These are phyloP conservation scores for Remersonia thermophila DNA, from an alignment of 2,329 filamentous ascomycete genomes.

Conservation along the genomic window DNA sequence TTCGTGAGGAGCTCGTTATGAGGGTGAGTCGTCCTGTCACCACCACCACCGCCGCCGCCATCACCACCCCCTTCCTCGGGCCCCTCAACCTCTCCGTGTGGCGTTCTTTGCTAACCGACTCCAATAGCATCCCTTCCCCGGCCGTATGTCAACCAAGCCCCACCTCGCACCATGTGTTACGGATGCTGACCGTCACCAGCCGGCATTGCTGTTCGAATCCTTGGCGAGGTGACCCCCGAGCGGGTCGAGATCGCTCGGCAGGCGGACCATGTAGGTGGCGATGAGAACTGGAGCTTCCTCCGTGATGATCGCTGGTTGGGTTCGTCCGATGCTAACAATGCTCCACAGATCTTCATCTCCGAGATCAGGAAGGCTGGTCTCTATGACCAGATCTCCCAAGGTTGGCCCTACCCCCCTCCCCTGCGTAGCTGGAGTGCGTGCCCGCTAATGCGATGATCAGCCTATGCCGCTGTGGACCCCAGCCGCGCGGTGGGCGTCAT, in stretches of 20 bases:
- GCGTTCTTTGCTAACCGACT: conserved; percentile 1
- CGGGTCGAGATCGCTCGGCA: conserved; percentile 67
- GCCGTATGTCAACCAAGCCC: conserved; percentile 7
- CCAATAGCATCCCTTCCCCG: conserved; percentile 20
- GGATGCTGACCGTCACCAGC: conserved; percentile 13
- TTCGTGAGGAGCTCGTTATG: conserved; percentile 15
- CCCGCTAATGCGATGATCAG: conserved; percentile 10
- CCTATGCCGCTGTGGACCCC: conserved; percentile 33
- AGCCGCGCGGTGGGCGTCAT: conserved; percentile 30
- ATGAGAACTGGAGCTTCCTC: too few relatives aligned
- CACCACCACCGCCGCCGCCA: too few relatives aligned
- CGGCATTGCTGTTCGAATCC: conserved; percentile 61
- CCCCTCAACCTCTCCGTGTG: too few relatives aligned
- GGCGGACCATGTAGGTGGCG: conserved; percentile 45
- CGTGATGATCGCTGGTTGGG: not conserved
- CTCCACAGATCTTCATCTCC: conserved; percentile 52
- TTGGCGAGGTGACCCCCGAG: conserved; percentile 74
- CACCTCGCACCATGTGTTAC: too few relatives aligned
- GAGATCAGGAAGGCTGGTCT: conserved; percentile 62
- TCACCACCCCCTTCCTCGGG: too few relatives aligned
- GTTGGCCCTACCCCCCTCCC: not conserved
- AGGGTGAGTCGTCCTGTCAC: conserved; percentile 7
- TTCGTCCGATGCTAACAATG: conserved; percentile 1
- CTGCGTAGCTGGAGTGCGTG: not conserved
- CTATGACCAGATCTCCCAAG: conserved; percentile 45